A percentile compares a stretch with the other conserved stretches of the same genome.
Conservation (phyloP, 108 stramenopile genomes). For the Schizochytrium sp. region DNA sequence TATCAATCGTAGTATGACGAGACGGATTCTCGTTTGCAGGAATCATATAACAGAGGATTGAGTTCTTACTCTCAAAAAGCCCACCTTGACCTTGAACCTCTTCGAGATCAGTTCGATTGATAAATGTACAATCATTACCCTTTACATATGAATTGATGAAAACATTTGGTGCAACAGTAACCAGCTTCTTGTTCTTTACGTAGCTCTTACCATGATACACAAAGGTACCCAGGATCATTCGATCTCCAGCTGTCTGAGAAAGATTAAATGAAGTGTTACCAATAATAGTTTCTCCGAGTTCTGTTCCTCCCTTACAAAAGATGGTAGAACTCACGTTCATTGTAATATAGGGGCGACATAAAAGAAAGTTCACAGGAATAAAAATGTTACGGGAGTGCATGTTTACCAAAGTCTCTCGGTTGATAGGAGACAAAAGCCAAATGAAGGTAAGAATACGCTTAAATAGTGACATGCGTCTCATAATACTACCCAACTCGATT, state of each 20-base stretch:
- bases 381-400: slow-evolving; percentile 7
- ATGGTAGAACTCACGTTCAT: neutral
- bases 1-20: neutral
- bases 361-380: slow-evolving; percentile 1
- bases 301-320: neutral
- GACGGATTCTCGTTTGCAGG: neutral
- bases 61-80: neutral
- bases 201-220: neutral
- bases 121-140: slow-evolving; percentile 20
- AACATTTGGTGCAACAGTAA: neutral
- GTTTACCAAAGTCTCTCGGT: neutral
- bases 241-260: neutral
- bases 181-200: neutral
- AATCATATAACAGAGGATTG: neutral
- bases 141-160: slow-evolving; percentile 27
- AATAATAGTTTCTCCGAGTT: neutral
- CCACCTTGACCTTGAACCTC: neutral
- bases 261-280: neutral
- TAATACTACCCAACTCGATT: too few relatives aligned
- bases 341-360: slow-evolving; percentile 3
- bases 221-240: neutral
- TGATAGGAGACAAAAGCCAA: neutral
- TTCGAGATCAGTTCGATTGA: neutral
- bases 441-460: neutral
- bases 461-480: neutral